phyloP scores from a whole-genome alignment of 2,329 filamentous ascomycete genomes.

The Paecilomyces fulvus region DNA sequence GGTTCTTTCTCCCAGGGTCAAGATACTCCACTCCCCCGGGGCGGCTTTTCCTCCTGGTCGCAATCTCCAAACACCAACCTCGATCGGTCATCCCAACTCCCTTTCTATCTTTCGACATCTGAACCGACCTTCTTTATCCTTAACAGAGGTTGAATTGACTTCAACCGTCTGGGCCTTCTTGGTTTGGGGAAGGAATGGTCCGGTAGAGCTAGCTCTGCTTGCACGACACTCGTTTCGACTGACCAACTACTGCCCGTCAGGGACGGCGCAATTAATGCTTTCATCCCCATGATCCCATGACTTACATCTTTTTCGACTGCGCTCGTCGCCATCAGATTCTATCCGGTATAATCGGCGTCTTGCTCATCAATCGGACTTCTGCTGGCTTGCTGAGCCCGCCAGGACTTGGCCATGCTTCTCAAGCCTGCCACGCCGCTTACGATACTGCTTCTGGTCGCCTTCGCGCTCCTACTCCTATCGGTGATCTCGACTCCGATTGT shows the following conservation, averaged over 20 bases:
- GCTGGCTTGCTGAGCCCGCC: constrained; percentile 3
- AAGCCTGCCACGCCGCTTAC: constrained; percentile 88
- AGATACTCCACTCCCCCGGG: neutral
- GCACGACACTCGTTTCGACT: neutral
- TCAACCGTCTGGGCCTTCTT: neutral
- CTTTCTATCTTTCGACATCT: neutral
- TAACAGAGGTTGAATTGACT: neutral
- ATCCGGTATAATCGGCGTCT: neutral
- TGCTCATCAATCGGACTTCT: neutral
- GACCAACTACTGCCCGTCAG: neutral
- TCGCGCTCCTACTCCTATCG: constrained; percentile 74
- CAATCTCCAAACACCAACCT: neutral
- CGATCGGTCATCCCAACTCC: neutral
- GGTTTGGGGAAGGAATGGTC: constrained; percentile 6
- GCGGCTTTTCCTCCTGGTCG: neutral
- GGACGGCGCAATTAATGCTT: constrained; percentile 1
- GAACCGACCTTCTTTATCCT: neutral
- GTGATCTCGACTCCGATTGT: constrained; percentile 89
- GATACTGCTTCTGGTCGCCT: constrained; percentile 74
- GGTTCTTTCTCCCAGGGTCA: neutral
- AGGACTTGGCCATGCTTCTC: constrained; percentile 55
- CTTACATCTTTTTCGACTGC: neutral
- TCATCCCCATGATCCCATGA: constrained; percentile 4
- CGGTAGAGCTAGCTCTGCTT: neutral
- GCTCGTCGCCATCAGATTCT: neutral